Evolutionary conservation across 2,329 filamentous ascomycete species (phyloP), one percentile per base, ranked within the genome.

Genomic region (Fusarium sp.): DNA sequence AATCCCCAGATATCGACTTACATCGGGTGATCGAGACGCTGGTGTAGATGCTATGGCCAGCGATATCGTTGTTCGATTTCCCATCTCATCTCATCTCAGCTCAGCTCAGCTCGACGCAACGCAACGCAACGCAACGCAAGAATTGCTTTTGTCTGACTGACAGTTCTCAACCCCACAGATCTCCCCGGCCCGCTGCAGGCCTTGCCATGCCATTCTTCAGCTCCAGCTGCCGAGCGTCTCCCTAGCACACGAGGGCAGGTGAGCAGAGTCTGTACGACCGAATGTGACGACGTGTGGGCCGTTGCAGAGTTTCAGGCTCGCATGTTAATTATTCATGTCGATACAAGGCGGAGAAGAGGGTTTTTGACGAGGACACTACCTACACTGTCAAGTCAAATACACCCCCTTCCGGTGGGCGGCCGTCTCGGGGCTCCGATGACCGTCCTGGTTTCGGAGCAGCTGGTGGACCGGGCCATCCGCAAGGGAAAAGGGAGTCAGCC

Each of bases 161-260:
- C 55, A 41, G 59, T 56, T 54, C 40, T 61, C 48, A 64, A 58
- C 53, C 58, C 62, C 66, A 63, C 59, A 60, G 57, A 53, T 60
- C 53, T 59, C 39, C 53, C 50, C 52, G 54, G 42, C 40, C 57
- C 42, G 50, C 52, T 66, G 62, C 65, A 69, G 54, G 64, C 54
- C 46, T 35, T 45, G 47, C 46, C 54, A 19, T 19, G 19, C 19
- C 19, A 19, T 19, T 50, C 59, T 58, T 56, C 58, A 68, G 64
- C 64, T 68, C 46, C 46, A 53, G 60, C 51, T 48, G 49, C 47
- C 48, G 61, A 62, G 3, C 61, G 56, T 34, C 41, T 58, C 42
- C 43, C 41, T 34, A 52, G 39, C 56, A 60, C 56, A 62, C 59
- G 49, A 56, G 45, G 32, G 28, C 34, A 50, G 47, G 47, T 34